Evolutionary conservation across 176 grass and related monocot species (phyloP).

Genomic region (Avena sativa): DNA sequence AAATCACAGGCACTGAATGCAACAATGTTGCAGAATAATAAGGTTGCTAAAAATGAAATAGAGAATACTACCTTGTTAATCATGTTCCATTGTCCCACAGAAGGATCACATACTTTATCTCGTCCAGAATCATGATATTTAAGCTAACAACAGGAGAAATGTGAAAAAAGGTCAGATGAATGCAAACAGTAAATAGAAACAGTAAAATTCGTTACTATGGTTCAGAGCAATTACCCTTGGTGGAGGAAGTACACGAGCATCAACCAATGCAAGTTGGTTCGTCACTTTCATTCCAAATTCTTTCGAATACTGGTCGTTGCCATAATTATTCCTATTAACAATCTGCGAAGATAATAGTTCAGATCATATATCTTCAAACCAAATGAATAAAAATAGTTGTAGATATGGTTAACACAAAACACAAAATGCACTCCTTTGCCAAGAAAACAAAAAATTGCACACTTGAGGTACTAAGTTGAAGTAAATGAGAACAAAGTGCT

Average conservation of each 20-base stretch:
- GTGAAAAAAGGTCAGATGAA: neutral
- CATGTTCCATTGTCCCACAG: constrained; percentile 90
- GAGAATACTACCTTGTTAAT: constrained; percentile 66
- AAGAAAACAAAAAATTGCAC: neutral
- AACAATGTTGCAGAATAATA: neutral
- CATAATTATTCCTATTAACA: constrained; percentile 52
- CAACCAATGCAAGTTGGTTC: constrained; percentile 61
- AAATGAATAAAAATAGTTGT: neutral
- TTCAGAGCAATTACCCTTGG: constrained; percentile 49
- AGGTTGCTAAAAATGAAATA: neutral
- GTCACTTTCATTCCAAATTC: constrained; percentile 76
- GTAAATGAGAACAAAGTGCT: neutral
- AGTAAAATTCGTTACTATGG: neutral
- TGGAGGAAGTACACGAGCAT: constrained; percentile 71
- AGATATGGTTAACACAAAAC: neutral
- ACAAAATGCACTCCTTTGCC: neutral
- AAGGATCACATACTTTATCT: constrained; percentile 65
- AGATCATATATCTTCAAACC: neutral
- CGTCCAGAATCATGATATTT: constrained; percentile 84
- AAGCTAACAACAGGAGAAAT: constrained; percentile 55
- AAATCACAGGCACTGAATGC: neutral
- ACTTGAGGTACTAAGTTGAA: neutral
- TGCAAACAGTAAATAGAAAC: neutral
- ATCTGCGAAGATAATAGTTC: constrained; percentile 49
- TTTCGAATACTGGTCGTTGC: constrained; percentile 55